Percentiles rank a stretch among this genome's conserved stretches.
Conservation (phyloP, 805 yeast genomes). For the Saccharomycopsis microspora region DNA sequence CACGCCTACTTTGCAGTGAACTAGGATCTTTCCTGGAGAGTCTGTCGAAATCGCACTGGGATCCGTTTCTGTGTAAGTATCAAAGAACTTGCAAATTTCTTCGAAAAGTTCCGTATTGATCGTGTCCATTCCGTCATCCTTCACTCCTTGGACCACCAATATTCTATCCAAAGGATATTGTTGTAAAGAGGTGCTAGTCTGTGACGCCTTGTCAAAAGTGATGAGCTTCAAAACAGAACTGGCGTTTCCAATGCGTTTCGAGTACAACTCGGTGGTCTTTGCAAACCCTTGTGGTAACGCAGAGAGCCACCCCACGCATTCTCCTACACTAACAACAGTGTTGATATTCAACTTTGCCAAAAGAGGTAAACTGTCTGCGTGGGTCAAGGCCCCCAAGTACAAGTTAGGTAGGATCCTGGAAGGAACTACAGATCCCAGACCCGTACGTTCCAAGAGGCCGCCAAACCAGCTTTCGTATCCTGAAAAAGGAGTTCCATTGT, state of each 20-base stretch:
- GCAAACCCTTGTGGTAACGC: neutral
- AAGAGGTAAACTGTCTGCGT: slow-evolving; percentile 64
- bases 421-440: slow-evolving; percentile 36
- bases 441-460: slow-evolving; percentile 17
- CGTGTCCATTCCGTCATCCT: slow-evolving; percentile 87
- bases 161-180: slow-evolving; percentile 1
- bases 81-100: slow-evolving; percentile 54
- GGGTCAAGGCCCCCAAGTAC: slow-evolving; percentile 74
- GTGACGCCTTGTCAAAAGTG: neutral
- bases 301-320: slow-evolving; percentile 52
- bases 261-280: neutral
- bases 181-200: neutral
- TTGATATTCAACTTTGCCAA: slow-evolving; percentile 55
- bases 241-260: neutral
- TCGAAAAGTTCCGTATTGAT: slow-evolving; percentile 32
- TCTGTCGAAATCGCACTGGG: neutral
- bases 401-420: slow-evolving; percentile 74
- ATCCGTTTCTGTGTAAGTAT: slow-evolving; percentile 32
- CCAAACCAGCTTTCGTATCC: slow-evolving; percentile 20
- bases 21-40: slow-evolving; percentile 31
- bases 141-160: slow-evolving; percentile 58
- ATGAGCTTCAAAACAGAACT: neutral
- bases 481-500: neutral
- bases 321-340: slow-evolving; percentile 81
- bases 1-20: slow-evolving; percentile 94